Percentiles rank a stretch among this genome's conserved stretches.
Evolutionary conservation across 345 rosid species (phyloP).

Genomic region (Linum tenue): DNA sequence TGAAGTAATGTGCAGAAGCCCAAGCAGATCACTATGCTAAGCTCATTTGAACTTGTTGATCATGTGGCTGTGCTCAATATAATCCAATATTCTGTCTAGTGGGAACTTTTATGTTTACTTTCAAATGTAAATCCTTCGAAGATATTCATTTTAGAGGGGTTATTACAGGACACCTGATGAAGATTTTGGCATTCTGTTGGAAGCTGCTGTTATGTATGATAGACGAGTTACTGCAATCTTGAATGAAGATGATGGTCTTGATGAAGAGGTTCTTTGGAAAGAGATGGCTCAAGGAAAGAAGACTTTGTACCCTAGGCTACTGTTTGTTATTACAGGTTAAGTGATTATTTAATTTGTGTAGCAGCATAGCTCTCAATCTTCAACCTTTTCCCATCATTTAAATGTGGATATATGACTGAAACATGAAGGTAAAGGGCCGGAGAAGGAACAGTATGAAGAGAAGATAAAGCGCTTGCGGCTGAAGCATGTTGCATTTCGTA

Average conservation of each 20-base stretch:
- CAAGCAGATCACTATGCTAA: too few relatives aligned
- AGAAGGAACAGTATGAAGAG: slow-evolving; percentile 76
- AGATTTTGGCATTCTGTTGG: slow-evolving; percentile 83
- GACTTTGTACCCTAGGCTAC: slow-evolving; percentile 54
- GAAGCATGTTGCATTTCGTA: slow-evolving; percentile 82
- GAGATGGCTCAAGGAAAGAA: slow-evolving; percentile 42
- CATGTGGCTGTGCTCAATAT: too few relatives aligned
- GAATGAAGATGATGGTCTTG: slow-evolving; percentile 45
- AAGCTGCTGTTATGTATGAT: slow-evolving; percentile 96
- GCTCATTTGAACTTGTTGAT: too few relatives aligned
- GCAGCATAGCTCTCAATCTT: neutral
- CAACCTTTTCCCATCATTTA: neutral
- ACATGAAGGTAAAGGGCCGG: slow-evolving; percentile 84
- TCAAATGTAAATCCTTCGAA: neutral
- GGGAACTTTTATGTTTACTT: neutral
- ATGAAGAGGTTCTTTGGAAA: slow-evolving; percentile 36
- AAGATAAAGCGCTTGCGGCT: slow-evolving; percentile 70
- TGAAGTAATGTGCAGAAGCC: neutral
- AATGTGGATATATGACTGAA: neutral
- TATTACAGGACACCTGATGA: slow-evolving; percentile 92
- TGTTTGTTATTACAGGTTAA: slow-evolving; percentile 86
- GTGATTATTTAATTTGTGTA: neutral
- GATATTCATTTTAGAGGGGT: slow-evolving; percentile 2
- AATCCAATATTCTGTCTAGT: too few relatives aligned
- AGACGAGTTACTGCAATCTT: slow-evolving; percentile 81